phyloP scores from a whole-genome alignment of 805 yeast genomes.

The Lipomyces orientalis region DNA sequence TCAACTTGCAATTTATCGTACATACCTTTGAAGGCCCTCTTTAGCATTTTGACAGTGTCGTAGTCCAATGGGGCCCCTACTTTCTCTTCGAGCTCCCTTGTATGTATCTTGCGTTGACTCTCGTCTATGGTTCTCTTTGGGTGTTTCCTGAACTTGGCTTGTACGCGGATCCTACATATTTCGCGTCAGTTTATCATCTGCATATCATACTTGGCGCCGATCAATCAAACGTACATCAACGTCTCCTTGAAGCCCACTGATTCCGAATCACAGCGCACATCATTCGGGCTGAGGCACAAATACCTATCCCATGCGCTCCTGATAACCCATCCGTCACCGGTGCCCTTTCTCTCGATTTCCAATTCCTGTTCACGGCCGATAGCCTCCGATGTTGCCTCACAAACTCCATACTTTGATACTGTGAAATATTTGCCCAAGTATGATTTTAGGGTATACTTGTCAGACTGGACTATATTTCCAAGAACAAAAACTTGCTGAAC shows the following conservation, averaged over 20 bases:
- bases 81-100: slow-evolving; percentile 39
- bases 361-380: slow-evolving; percentile 46
- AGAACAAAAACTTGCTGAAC: slow-evolving; percentile 47
- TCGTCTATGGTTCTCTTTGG: slow-evolving; percentile 14
- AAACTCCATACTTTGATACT: slow-evolving; percentile 30
- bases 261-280: slow-evolving; percentile 33
- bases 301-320: slow-evolving; percentile 26
- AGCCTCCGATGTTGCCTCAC: slow-evolving; percentile 46
- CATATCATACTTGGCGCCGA: not conserved
- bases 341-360: slow-evolving; percentile 20
- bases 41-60: slow-evolving; percentile 37
- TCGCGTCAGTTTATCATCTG: not conserved
- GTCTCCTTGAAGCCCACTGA: slow-evolving; percentile 30
- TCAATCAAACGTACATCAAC: slow-evolving; percentile 16
- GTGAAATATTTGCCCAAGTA: slow-evolving; percentile 43
- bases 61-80: slow-evolving; percentile 41
- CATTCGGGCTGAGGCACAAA: slow-evolving; percentile 28
- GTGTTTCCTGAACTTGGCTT: slow-evolving; percentile 36
- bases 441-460: slow-evolving; percentile 43
- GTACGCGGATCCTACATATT: slow-evolving; percentile 39
- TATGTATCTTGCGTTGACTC: slow-evolving; percentile 32
- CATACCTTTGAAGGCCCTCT: slow-evolving; percentile 40
- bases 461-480: slow-evolving; percentile 32
- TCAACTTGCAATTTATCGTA: not conserved
- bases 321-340: slow-evolving; percentile 41